A percentile compares a stretch with the other conserved stretches of the same genome.
Conservation (phyloP, 2,329 filamentous ascomycete genomes). For the Penicillium sp. region DNA sequence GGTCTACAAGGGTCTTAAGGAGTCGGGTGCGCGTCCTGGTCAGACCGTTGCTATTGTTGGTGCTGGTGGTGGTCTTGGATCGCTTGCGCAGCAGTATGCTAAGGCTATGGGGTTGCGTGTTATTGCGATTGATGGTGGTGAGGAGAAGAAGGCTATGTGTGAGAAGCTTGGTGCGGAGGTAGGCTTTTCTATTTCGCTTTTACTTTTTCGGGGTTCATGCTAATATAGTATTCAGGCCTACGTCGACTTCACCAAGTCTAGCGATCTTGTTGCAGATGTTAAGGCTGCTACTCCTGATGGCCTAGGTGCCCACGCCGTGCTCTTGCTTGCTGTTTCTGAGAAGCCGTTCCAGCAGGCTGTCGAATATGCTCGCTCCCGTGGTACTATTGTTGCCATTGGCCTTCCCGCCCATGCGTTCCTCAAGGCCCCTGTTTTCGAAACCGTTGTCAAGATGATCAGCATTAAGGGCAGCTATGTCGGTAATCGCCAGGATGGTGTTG, state of each 20-base stretch:
- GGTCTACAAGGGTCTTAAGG: conserved; percentile 89
- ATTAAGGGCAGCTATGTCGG: conserved; percentile 95
- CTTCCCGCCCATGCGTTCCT: conserved; percentile 77
- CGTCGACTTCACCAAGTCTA: conserved; percentile 74
- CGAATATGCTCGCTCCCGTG: conserved; percentile 78
- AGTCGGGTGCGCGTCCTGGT: conserved; percentile 70
- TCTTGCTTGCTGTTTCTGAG: conserved; percentile 82
- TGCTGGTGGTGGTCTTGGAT: conserved; percentile 78
- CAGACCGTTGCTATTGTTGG: conserved; percentile 81
- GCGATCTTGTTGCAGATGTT: conserved; percentile 79
- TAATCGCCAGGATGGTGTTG: conserved; percentile 80
- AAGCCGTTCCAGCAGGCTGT: conserved; percentile 95
- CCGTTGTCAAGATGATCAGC: conserved; percentile 82
- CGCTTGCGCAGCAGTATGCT: conserved; percentile 79
- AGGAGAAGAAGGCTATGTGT: conserved; percentile 70
- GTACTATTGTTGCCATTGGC: conserved; percentile 83
- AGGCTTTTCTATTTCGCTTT: background rate
- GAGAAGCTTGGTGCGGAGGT: conserved; percentile 64
- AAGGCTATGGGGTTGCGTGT: conserved; percentile 81
- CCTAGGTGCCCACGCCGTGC: conserved; percentile 79
- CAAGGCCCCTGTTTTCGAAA: conserved; percentile 82
- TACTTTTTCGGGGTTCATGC: background rate
- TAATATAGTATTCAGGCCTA: conserved; percentile 49
- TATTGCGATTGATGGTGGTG: conserved; percentile 79
- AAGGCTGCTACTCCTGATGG: conserved; percentile 76